These are phyloP conservation scores for Neobulgaria alba DNA, from an alignment of 2,329 filamentous ascomycete genomes.

Conservation along the genomic window DNA sequence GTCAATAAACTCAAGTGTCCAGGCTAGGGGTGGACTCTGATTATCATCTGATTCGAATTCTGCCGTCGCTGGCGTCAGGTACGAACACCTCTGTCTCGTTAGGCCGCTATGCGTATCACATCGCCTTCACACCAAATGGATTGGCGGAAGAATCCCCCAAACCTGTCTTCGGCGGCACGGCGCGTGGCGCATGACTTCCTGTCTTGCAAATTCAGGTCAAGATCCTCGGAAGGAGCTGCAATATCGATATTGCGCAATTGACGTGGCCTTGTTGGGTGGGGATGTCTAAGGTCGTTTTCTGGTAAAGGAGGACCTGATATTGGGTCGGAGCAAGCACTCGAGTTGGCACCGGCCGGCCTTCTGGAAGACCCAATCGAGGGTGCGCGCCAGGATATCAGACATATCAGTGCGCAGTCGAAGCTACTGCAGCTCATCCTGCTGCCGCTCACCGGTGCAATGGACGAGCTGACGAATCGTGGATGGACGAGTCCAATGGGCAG, in stretches of 20 bases:
- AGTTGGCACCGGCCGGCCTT: constrained; percentile 7
- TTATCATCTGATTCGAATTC: background rate
- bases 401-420: constrained; percentile 19
- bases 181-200: constrained; percentile 14
- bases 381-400: constrained; percentile 14
- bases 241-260: background rate
- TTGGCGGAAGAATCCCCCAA: constrained; percentile 12
- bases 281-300: background rate
- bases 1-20: no score
- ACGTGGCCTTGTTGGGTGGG: background rate
- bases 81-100: constrained; percentile 22
- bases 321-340: background rate
- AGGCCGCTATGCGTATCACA: constrained; percentile 24
- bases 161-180: constrained; percentile 18
- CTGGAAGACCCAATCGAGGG: constrained; percentile 17
- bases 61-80: constrained; percentile 18
- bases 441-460: constrained; percentile 24
- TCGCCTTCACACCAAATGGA: constrained; percentile 8
- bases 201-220: background rate
- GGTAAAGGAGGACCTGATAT: background rate
- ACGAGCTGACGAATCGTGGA: constrained; percentile 12
- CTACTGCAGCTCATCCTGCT: constrained; percentile 29
- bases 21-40: no score
- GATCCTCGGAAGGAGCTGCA: background rate
- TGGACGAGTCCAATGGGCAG: constrained; percentile 4